phyloP scores from a whole-genome alignment of 805 yeast genomes.

The Saccharomyces cerevisiae region DNA sequence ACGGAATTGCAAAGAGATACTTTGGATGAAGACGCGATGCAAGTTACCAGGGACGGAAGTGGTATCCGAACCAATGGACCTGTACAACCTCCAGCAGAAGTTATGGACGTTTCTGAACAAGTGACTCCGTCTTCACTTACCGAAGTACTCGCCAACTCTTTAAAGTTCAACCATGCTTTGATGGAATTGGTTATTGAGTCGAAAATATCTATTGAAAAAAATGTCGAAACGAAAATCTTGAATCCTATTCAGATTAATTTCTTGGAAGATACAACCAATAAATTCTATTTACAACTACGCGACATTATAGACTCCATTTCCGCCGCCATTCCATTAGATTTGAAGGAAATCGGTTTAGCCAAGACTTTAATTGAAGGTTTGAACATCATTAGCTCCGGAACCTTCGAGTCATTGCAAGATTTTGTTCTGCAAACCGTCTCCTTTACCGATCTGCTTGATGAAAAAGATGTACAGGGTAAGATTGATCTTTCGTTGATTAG shows the following conservation, averaged over 20 bases:
- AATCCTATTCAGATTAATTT: slow-evolving; percentile 17
- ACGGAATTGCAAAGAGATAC: neutral
- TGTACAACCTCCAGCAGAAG: slow-evolving; percentile 8
- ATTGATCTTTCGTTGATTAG: slow-evolving; percentile 11
- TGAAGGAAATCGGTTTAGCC: slow-evolving; percentile 9
- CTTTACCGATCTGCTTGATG: neutral
- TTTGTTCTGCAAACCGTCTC: neutral
- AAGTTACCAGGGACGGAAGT: slow-evolving; percentile 9
- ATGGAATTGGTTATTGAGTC: slow-evolving; percentile 17
- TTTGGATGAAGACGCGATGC: slow-evolving; percentile 3
- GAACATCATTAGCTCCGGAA: slow-evolving; percentile 5
- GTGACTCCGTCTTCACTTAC: slow-evolving; percentile 18
- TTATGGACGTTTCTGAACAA: slow-evolving; percentile 24
- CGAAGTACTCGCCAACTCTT: slow-evolving; percentile 17
- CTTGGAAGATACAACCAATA: slow-evolving; percentile 13
- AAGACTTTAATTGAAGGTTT: slow-evolving; percentile 12
- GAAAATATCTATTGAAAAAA: neutral
- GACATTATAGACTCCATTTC: slow-evolving; percentile 9
- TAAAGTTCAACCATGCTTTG: slow-evolving; percentile 14
- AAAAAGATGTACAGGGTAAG: neutral
- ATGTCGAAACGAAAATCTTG: neutral
- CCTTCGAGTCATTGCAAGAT: slow-evolving; percentile 6
- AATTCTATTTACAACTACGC: slow-evolving; percentile 13
- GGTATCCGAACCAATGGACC: slow-evolving; percentile 9
- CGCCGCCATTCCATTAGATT: neutral